Base-by-base conservation (phyloP, 768 basidiomycete species). In the Leucogyrophana mollusca region DNA sequence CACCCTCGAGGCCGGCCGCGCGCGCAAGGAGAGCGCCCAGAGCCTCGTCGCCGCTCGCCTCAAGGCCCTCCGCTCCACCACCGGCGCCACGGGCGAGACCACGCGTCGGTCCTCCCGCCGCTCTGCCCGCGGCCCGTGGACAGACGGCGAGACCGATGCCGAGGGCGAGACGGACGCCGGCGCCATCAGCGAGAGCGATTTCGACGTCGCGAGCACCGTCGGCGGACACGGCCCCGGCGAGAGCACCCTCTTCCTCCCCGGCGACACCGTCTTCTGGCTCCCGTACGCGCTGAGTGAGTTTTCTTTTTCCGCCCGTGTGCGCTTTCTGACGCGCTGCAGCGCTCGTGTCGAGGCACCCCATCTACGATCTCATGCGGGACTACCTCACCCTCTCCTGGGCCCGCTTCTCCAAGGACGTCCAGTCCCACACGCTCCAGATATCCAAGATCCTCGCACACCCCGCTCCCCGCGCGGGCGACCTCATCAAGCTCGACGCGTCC, bases 371-470 rank as follows among this genome's bases (percentile, higher is more conserved):
- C 45, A 91, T 97, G 88, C 80, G 89, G 43, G 94, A 98, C 68
- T 94, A 90, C 59, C 79, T 98, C 35, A 93, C 93, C n/a, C 82
- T 96, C 36, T 90, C 87, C 3, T 94, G 92, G 91, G 92, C 92
- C 14, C 85, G 90, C 40, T 93, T 92, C 70, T 89, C 89, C 44
- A 94, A 94, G 68, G 91, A 95, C 57, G 91, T 94, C 4, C 89
- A 91, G 66, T 87, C 88, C 0, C 94, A 96, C 59, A 91, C 92
- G 8, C 74, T 94, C 43, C 90, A 91, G 61, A 91, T 92, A 46
- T 86, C 86, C 41, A 90, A 90, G 65, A 90, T 92, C 55, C 79
- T 91, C 34, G 85, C 89, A 1, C 87, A 90, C 59, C 90, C 90
- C 21, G 88, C 89, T 9, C 91, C 90, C 27, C 85, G 91, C 40